Conservation (phyloP, 495 filamentous ascomycete genomes). For the Aspergillus panamensis region DNA sequence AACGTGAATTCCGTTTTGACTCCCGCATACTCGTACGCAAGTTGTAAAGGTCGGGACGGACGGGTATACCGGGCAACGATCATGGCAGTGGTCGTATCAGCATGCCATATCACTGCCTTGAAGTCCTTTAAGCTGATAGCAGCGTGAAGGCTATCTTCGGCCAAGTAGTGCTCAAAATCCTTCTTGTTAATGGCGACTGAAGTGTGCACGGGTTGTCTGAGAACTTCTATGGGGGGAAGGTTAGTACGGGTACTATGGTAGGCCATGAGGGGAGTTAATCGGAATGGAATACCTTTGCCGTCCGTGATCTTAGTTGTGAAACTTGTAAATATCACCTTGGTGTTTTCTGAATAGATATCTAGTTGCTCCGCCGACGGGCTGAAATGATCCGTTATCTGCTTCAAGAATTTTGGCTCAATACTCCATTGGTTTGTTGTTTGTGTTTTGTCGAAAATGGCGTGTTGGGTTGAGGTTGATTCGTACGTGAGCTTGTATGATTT, state of each 20-base stretch:
- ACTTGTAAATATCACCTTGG: slow-evolving; percentile 77
- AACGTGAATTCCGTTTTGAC: slow-evolving; percentile 83
- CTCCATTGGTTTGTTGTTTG: slow-evolving; percentile 72
- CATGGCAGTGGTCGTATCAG: slow-evolving; percentile 65
- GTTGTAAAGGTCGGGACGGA: slow-evolving; percentile 77
- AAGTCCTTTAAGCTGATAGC: slow-evolving; percentile 93
- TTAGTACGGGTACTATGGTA: neutral
- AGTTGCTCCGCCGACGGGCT: slow-evolving; percentile 86
- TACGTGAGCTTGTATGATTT: slow-evolving; percentile 92
- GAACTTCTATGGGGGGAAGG: slow-evolving; percentile 55
- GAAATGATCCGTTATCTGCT: slow-evolving; percentile 89
- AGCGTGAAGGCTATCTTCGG: slow-evolving; percentile 78
- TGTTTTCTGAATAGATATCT: slow-evolving; percentile 74
- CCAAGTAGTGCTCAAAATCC: slow-evolving; percentile 80
- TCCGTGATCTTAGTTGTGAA: slow-evolving; percentile 88
- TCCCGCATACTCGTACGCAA: slow-evolving; percentile 72
- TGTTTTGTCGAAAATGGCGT: slow-evolving; percentile 78
- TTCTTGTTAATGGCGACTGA: slow-evolving; percentile 80
- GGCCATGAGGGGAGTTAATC: neutral
- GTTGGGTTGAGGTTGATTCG: slow-evolving; percentile 74
- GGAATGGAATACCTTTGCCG: slow-evolving; percentile 60
- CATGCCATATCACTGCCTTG: slow-evolving; percentile 82
- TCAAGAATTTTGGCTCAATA: slow-evolving; percentile 68
- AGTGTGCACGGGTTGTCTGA: slow-evolving; percentile 92
- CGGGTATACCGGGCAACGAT: slow-evolving; percentile 76